Base-by-base conservation (phyloP, 2,329 filamentous ascomycete species). In the Fusarium sp. region DNA sequence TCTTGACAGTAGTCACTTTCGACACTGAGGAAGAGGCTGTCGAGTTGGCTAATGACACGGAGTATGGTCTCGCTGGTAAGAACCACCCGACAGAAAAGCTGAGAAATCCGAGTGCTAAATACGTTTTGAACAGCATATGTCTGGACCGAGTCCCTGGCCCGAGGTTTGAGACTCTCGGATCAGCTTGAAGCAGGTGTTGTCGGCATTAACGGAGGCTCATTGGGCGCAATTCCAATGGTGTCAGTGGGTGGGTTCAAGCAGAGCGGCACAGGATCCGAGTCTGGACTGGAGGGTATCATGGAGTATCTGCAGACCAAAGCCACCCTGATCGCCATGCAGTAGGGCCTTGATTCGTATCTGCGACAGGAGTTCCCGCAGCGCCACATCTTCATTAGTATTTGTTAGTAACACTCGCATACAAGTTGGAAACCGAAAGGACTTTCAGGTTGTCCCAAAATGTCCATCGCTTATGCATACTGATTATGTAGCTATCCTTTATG, bases 281-380 rank as follows among this genome's bases (percentile, higher is more conserved):
- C 46, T 7, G 55, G 55, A 18, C 29, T 52, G 3, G 45, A 58
- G 12, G 55, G 32, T 18, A 52, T 58, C 12, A 58, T 30, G 20
- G 55, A 58, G 25, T 43, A 58, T 11, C 45, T 52, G 4, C 55
- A 58, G 13, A 12, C 47, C 12, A 58, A 58, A 18, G 29, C 46
- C 5, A 58, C 55, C 7, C 2, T 29, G 24, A 58, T 58, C 22
- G 20, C 34, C 5, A 38, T 56, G 34, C 25, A 29, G n/a, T 53
- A 27, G 22, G 9, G 7, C n/a, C 7, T 18, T 13, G 10, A 22
- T 6, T 11, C 2, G 15, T 4, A 5, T 22, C 12, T 9, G 9
- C 7, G 15, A 9, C 2, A 4, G 13, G 8, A 15, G 9, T 7
- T 41, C 8, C 5, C 27, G 9, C 2, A 13, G 8, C 12, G 4